Percentiles rank a stretch among this genome's conserved stretches.
These are phyloP conservation scores for Boechera divaricarpa DNA, from an alignment of 345 rosid species.

Conservation along the genomic window DNA sequence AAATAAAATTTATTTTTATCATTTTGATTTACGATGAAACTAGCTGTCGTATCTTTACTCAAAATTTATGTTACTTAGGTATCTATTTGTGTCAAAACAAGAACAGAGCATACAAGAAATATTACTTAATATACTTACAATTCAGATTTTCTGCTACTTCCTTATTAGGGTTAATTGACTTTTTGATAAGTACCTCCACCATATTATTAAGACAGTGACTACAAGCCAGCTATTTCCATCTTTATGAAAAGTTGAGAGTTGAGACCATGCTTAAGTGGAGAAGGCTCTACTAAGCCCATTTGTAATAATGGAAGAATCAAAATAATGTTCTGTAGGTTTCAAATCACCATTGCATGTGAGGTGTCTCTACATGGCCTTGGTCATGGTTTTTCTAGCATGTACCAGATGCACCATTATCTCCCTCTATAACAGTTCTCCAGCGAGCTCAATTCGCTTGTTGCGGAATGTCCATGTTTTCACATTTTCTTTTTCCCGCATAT, in stretches of 20 bases:
- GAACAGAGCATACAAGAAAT: too few species aligned
- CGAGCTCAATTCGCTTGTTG: conserved; percentile 87
- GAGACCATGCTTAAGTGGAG: conserved; percentile 98
- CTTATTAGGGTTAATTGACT: too few species aligned
- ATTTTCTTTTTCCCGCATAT: conserved; percentile 67
- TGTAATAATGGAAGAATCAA: conserved; percentile 87
- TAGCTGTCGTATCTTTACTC: too few species aligned
- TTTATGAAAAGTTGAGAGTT: conserved; percentile 58
- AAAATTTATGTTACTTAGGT: too few species aligned
- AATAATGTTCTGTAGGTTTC: conserved; percentile 71
- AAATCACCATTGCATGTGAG: conserved; percentile 69
- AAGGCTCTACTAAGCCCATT: conserved; percentile 93
- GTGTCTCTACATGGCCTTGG: conserved; percentile 70
- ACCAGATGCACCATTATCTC: conserved; percentile 78
- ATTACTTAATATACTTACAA: too few species aligned
- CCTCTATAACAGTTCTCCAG: conserved; percentile 84
- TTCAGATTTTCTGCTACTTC: too few species aligned
- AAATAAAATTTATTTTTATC: too few species aligned
- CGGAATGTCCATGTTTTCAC: conserved; percentile 87
- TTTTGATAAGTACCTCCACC: too few species aligned
- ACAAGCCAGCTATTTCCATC: conserved; percentile 53
- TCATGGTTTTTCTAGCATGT: conserved; percentile 78
- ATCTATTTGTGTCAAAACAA: too few species aligned
- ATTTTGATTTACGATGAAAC: too few species aligned
- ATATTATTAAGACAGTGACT: too few species aligned